A percentile compares a stretch with the other conserved stretches of the same genome.
Evolutionary conservation across 768 basidiomycete genomes (phyloP).

Genomic region (Tubosaeta brunneosetosa): DNA sequence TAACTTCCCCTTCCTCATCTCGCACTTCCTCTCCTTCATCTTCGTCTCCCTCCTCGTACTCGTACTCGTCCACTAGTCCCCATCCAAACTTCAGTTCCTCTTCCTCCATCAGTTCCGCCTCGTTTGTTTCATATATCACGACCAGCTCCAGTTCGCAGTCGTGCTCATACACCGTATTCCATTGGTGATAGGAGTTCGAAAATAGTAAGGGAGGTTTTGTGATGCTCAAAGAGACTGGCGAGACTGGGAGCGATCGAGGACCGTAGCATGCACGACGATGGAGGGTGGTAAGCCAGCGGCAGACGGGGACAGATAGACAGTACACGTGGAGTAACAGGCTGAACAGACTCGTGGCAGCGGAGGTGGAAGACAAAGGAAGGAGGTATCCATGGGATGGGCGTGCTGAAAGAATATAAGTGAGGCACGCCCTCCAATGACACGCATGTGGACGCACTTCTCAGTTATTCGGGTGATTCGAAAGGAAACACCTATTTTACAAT

Average conservation of each 20-base stretch:
- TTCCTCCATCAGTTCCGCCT: not conserved
- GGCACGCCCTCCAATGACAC: not conserved
- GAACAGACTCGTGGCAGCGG: too few relatives aligned
- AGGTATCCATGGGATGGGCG: not conserved
- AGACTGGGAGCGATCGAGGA: not conserved
- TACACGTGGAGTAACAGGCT: too few relatives aligned
- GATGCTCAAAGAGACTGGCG: constrained; percentile 11
- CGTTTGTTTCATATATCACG: not conserved
- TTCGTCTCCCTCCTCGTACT: not conserved
- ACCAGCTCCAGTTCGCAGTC: not conserved
- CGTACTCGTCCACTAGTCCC: not conserved
- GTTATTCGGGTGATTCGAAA: too few relatives aligned
- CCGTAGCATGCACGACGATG: not conserved
- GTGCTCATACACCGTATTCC: not conserved
- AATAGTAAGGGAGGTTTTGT: constrained; percentile 2
- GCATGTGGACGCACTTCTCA: not conserved
- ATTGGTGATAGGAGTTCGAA: constrained; percentile 5
- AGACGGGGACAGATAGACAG: not conserved
- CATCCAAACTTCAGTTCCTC: not conserved
- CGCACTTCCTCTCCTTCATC: not conserved
- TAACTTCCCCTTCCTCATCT: not conserved
- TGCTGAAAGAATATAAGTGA: not conserved
- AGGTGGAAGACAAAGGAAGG: not conserved
- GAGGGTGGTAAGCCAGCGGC: too few relatives aligned
- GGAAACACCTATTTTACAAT: too few relatives aligned